Base-by-base conservation (phyloP, 305 asterid species). In the Fraxinus dipetala region DNA sequence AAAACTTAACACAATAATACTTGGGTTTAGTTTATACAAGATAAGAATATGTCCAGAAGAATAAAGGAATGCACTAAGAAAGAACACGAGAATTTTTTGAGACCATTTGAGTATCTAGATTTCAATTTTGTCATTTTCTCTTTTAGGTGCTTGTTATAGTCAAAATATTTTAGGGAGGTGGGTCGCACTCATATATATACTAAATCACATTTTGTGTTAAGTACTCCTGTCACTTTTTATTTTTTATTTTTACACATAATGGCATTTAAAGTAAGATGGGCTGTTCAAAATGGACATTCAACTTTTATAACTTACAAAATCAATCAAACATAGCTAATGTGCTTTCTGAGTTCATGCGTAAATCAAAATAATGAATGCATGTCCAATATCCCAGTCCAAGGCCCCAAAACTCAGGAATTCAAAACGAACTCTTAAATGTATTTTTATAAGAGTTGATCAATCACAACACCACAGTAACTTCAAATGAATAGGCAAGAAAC, bases 321-420 rank as follows among this genome's bases (percentile, higher is more conserved):
- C 70, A 79, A 82, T 63, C 34, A 81, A 61, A 70, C 28, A 70
- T 79, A 20, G 34, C 9, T 54, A 75, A 31, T 80, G 48, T 34
- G 76, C 61, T 79, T 76, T 32, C 48, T 16, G 4, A 54, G 59
- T 36, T 73, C 34, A 54, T 78, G 78, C 76, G 61, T 40, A 4
- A 73, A 75, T 35, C 67, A 80, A 67, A 35, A 36, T 26, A 76
- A 26, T 75, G 70, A 43, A 63, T 77, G 78, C 72, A 51, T 11
- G 75, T 2, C 34, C 24, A 26, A 78, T 9, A 83, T 26, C 74
- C 74, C 36, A 26, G 8, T 43, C 38, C 79, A 28, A n/a, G 14
- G 79, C 31, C 20, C 63, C 78, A 65, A 36, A 36, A 31, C 18
- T 28, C 18, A 22, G 22, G 40, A 24, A 75, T 72, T 69, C 74